Evolutionary conservation across 2,329 filamentous ascomycete species (phyloP), one percentile per base, ranked within the genome.

Genomic region (Colletotrichum chlorophyti): DNA sequence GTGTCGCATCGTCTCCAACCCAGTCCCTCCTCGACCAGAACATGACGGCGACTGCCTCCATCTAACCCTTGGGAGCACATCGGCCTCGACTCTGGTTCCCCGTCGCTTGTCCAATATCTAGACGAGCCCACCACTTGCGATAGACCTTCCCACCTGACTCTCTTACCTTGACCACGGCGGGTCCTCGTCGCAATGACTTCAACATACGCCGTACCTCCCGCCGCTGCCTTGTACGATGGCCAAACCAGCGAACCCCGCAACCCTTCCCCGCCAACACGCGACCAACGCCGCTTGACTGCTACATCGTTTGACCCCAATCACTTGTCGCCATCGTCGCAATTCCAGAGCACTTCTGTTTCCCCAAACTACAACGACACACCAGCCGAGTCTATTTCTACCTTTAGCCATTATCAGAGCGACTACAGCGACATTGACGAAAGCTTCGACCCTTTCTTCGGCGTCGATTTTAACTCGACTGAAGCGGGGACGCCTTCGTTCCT

Each of bases 351-450:
- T 68, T 74, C 74, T 37, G 68, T 70, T 19, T 80, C 78, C 3
- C 78, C 78, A 17, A 65, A 67, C 26, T 62, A 69, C 21, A 68
- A 71, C 47, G 72, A 69, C 62, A 71, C 72, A 47, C 81, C 82
- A 10, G 77, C 77, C 62, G 82, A 80, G 58, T 83, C 81, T 12
- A 70, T 76, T 47, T 78, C 78, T 3, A 76, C 73, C 21, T 67
- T 76, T 38, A 80, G 78, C 61, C 72, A 79, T 62, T 83, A 80
- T 62, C 79, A 79, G 4, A 83, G 80, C 69, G 79, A 83, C 62
- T 76, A 74, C 60, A 75, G 79, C 65, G 82, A 79, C 27, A 62
- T 69, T 38, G 65, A 76, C 40, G 67, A 76, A 23, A 75, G 72
- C 45, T 74, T 78, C 55, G 82, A 85, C 62, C 77, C 79, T 12